Conservation (phyloP, 2,329 filamentous ascomycete species). For the Trichoderma sp. region DNA sequence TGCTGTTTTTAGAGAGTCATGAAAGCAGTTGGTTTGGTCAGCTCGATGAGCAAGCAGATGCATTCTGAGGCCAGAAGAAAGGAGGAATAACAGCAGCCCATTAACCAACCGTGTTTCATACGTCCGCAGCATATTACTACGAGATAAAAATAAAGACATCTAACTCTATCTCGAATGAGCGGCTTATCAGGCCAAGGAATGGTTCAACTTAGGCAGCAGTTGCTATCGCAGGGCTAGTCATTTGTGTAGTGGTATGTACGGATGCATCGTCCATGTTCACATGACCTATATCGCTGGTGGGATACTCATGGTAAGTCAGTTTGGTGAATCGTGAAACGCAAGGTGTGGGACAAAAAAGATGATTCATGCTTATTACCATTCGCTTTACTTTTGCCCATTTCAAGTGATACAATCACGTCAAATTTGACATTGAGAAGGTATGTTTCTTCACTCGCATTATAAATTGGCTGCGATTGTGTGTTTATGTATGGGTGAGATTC, state of each 20-base stretch:
- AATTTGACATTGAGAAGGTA: background rate
- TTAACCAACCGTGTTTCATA: background rate
- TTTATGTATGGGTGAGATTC: background rate
- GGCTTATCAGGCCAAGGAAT: background rate
- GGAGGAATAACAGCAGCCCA: background rate
- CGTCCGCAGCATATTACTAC: background rate
- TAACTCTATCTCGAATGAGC: background rate
- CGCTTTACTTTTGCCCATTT: background rate
- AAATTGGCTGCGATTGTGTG: background rate
- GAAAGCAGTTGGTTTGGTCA: background rate
- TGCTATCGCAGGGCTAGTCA: background rate
- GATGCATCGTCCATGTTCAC: background rate
- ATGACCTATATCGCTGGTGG: background rate
- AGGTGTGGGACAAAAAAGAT: background rate
- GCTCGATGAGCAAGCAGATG: background rate
- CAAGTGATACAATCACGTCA: background rate
- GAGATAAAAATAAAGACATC: background rate
- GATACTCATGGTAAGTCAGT: background rate
- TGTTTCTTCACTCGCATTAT: background rate
- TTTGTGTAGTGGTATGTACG: background rate
- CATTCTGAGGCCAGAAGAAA: background rate
- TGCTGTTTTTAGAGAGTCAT: background rate
- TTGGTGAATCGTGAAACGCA: background rate
- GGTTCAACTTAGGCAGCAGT: background rate
- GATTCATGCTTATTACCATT: background rate